phyloP scores from a whole-genome alignment of 2,329 filamentous ascomycete genomes.

The Grosmannia serpens region DNA sequence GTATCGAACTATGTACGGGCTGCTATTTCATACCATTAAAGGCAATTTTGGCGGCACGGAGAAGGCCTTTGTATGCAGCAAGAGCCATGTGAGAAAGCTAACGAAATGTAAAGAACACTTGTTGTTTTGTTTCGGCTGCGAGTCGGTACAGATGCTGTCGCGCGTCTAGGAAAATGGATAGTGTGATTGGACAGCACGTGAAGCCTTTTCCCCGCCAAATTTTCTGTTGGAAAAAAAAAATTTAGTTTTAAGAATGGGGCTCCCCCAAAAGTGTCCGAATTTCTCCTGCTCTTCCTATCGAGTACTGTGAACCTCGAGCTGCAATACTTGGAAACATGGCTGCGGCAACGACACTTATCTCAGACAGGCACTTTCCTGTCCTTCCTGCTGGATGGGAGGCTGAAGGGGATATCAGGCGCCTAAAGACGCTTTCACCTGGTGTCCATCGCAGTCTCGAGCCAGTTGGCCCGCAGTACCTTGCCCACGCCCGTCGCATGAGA shows the following conservation, averaged over 20 bases:
- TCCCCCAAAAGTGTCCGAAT: neutral
- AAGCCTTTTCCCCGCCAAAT: neutral
- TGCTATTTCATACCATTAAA: constrained; percentile 55
- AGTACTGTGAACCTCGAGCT: neutral
- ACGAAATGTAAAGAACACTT: neutral
- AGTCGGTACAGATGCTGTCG: neutral
- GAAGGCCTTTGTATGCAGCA: constrained; percentile 66
- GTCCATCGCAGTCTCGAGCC: constrained; percentile 87
- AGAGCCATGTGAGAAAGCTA: constrained; percentile 43
- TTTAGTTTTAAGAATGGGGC: neutral
- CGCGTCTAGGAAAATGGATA: neutral
- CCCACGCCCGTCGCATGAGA: constrained; percentile 87
- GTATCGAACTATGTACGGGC: too few relatives aligned
- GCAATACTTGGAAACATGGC: constrained; percentile 43
- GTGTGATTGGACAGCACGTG: neutral
- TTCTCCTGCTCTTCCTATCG: neutral
- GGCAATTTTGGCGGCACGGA: constrained; percentile 70
- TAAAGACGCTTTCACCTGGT: constrained; percentile 64
- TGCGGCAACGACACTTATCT: constrained; percentile 42
- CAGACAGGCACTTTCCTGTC: constrained; percentile 57
- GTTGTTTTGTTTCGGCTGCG: neutral
- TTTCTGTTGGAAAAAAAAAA: neutral
- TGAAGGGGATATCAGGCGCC: constrained; percentile 84
- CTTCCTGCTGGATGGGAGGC: constrained; percentile 72
- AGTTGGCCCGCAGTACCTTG: constrained; percentile 93